These are phyloP conservation scores for Suillus clintonianus DNA, from an alignment of 768 basidiomycete genomes.

Conservation along the genomic window DNA sequence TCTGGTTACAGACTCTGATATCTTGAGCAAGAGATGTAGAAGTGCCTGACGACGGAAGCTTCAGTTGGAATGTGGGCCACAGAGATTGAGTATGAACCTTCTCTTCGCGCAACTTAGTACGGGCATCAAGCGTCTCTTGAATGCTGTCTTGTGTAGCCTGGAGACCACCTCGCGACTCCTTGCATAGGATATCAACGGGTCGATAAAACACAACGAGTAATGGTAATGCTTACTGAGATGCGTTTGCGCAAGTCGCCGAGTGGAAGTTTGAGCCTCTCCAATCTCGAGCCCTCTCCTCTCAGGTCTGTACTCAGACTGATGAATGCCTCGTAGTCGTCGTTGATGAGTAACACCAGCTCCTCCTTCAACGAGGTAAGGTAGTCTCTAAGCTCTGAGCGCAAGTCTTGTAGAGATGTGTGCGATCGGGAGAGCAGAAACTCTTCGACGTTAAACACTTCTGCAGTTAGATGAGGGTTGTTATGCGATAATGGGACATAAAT, in stretches of 20 bases:
- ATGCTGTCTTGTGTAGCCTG: slow-evolving; percentile 71
- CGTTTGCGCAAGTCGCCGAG: slow-evolving; percentile 61
- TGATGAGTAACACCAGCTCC: slow-evolving; percentile 93
- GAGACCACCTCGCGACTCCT: slow-evolving; percentile 68
- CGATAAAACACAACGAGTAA: slow-evolving; percentile 1
- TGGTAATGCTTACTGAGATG: slow-evolving; percentile 59
- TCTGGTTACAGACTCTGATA: slow-evolving; percentile 88
- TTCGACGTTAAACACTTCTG: slow-evolving; percentile 77
- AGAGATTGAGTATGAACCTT: slow-evolving; percentile 47
- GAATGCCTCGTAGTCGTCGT: slow-evolving; percentile 97
- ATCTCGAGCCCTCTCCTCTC: slow-evolving; percentile 76
- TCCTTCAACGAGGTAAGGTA: slow-evolving; percentile 86
- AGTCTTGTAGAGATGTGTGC: slow-evolving; percentile 83
- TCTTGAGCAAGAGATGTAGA: slow-evolving; percentile 84
- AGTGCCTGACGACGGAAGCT: slow-evolving; percentile 54
- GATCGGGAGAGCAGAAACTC: slow-evolving; percentile 85
- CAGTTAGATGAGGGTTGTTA: slow-evolving; percentile 69
- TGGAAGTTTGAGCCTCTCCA: slow-evolving; percentile 70
- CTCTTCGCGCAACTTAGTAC: slow-evolving; percentile 80
- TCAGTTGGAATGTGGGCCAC: slow-evolving; percentile 5
- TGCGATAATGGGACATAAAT: slow-evolving; percentile 77
- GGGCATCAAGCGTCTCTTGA: slow-evolving; percentile 72
- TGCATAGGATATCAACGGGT: slow-evolving; percentile 5
- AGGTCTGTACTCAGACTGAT: slow-evolving; percentile 94
- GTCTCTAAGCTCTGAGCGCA: slow-evolving; percentile 83